Percentiles rank a stretch among this genome's conserved stretches.
phyloP scores from a whole-genome alignment of 805 yeast species.

The Metschnikowia rubicola region DNA sequence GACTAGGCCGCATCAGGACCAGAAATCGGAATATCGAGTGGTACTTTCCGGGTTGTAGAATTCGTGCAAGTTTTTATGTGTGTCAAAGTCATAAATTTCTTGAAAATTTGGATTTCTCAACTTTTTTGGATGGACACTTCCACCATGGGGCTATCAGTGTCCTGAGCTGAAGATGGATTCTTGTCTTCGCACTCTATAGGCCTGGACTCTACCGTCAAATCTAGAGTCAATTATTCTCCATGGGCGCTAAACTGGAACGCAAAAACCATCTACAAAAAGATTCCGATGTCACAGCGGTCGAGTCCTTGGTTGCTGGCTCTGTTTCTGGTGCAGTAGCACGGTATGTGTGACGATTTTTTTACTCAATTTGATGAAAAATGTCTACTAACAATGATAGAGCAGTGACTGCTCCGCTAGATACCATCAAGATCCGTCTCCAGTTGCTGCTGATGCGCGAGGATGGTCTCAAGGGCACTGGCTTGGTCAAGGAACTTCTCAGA shows the following conservation, averaged over 20 bases:
- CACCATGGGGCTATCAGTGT: no score
- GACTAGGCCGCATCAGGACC: no score
- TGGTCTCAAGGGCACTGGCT: slow-evolving; percentile 24
- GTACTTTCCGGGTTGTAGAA: no score
- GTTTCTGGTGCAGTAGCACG: slow-evolving; percentile 36
- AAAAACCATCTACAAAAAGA: slow-evolving; percentile 50
- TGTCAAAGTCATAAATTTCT: no score
- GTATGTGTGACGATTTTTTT: slow-evolving; percentile 23
- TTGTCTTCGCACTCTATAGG: no score
- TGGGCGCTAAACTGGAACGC: slow-evolving; percentile 6
- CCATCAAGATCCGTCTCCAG: slow-evolving; percentile 73
- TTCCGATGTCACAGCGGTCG: slow-evolving; percentile 46
- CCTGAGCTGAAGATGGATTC: no score
- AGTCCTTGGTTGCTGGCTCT: slow-evolving; percentile 68
- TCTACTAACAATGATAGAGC: slow-evolving; percentile 39
- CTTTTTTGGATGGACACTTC: no score
- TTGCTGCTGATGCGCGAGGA: slow-evolving; percentile 37
- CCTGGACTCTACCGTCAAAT: no score
- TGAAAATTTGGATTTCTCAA: no score
- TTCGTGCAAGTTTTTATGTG: no score
- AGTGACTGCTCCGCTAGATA: slow-evolving; percentile 74
- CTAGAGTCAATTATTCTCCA: background rate
- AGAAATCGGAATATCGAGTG: no score
- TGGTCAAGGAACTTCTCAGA: slow-evolving; percentile 42
- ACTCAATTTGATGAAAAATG: background rate